A percentile compares a stretch with the other conserved stretches of the same genome.
Evolutionary conservation across 768 basidiomycete genomes (phyloP).

Genomic region (Sarcodon sp.): DNA sequence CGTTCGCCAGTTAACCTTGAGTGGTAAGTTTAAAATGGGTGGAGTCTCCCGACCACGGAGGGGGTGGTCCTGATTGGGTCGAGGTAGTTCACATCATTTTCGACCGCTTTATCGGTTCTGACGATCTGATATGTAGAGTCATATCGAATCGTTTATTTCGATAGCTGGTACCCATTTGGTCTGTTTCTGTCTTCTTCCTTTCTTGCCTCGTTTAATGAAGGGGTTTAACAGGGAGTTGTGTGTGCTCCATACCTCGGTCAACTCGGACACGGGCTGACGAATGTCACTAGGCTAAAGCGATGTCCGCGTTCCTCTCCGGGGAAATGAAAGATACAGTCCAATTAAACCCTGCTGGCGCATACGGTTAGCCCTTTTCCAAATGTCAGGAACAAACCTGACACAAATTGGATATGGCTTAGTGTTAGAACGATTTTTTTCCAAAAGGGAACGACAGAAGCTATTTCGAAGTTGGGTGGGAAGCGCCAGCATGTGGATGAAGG

Average conservation of each 20-base stretch:
- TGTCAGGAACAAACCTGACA: not conserved
- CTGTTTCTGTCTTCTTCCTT: slow-evolving; percentile 11
- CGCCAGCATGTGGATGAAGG: slow-evolving; percentile 91
- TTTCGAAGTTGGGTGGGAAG: slow-evolving; percentile 95
- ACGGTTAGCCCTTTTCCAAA: slow-evolving; percentile 27
- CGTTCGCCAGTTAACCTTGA: not conserved
- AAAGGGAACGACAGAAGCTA: slow-evolving; percentile 75
- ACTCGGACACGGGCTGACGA: not conserved
- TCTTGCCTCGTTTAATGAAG: not conserved
- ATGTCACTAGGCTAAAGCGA: slow-evolving; percentile 67
- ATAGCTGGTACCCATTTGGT: slow-evolving; percentile 84
- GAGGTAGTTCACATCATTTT: slow-evolving; percentile 40
- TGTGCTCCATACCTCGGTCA: slow-evolving; percentile 12
- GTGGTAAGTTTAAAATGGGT: slow-evolving; percentile 84
- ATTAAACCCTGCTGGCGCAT: slow-evolving; percentile 69
- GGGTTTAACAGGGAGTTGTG: slow-evolving; percentile 52
- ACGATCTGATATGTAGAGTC: slow-evolving; percentile 31
- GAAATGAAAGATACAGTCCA: slow-evolving; percentile 94
- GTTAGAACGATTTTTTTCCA: slow-evolving; percentile 80
- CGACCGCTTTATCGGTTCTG: not conserved
- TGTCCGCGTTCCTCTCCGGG: slow-evolving; percentile 89
- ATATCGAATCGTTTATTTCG: slow-evolving; percentile 76
- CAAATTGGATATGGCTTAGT: slow-evolving; percentile 25
- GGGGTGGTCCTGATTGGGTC: slow-evolving; percentile 82
- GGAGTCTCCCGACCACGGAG: slow-evolving; percentile 71